These are phyloP conservation scores for Eucalyptus marginata DNA, from an alignment of 345 rosid genomes.

Conservation along the genomic window DNA sequence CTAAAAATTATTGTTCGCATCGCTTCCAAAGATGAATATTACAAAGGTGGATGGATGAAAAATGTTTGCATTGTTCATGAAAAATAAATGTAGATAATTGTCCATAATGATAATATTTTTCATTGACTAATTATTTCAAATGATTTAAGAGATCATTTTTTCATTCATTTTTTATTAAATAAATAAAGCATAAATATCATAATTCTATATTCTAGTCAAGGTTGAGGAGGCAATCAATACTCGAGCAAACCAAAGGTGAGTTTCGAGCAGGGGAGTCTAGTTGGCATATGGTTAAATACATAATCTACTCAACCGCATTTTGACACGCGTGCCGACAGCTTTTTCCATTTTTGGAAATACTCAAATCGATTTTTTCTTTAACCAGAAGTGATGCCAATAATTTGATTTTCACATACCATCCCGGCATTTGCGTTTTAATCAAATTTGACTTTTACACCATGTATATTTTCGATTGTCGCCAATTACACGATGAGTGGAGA, in stretches of 20 bases:
- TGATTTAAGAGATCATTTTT: neutral
- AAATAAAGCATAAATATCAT: fast-evolving
- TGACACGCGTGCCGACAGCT: neutral
- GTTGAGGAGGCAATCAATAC: neutral
- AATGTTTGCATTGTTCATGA: neutral
- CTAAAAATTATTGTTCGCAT: fast-evolving
- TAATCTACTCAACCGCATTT: neutral
- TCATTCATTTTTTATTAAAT: neutral
- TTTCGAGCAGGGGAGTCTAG: neutral
- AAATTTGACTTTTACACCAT: neutral
- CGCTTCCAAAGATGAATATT: neutral
- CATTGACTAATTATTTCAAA: neutral
- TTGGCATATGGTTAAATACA: neutral
- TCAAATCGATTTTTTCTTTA: neutral
- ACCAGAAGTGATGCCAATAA: neutral
- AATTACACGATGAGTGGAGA: neutral
- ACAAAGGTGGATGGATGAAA: neutral
- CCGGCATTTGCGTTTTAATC: neutral
- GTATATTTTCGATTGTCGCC: neutral
- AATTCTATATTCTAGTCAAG: neutral
- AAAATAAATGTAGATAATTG: neutral
- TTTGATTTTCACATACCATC: neutral
- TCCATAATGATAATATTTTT: neutral
- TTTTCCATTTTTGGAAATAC: neutral
- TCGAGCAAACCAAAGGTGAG: neutral